These are phyloP conservation scores for Mallotus japonicus DNA, from an alignment of 441 rosid genomes.

Conservation along the genomic window DNA sequence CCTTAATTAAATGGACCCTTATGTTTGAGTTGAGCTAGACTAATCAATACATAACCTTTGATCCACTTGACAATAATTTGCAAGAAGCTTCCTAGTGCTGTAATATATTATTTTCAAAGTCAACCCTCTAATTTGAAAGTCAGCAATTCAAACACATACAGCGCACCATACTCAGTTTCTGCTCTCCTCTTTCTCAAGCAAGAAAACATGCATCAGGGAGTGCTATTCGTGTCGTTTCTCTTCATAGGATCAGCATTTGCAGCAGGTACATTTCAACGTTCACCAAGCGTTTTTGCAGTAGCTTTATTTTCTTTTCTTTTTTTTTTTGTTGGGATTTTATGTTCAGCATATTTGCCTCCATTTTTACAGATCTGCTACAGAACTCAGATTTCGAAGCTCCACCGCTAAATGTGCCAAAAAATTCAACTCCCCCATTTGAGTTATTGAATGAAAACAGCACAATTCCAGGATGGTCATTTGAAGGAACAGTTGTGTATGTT, in stretches of 20 bases:
- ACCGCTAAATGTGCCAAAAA: slow-evolving; percentile 33
- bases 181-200: slow-evolving; percentile 7
- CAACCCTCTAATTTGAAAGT: not conserved
- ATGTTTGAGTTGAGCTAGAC: too few species aligned
- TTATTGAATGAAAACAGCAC: slow-evolving; percentile 39
- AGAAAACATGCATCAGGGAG: not conserved
- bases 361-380: slow-evolving; percentile 41
- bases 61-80: too few species aligned
- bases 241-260: slow-evolving; percentile 5
- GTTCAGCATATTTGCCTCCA: slow-evolving; percentile 7
- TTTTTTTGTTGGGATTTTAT: not conserved
- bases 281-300: not conserved
- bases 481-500: slow-evolving; percentile 46
- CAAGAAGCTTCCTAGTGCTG: too few species aligned
- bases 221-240: not conserved
- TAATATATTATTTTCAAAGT: too few species aligned
- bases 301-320: not conserved
- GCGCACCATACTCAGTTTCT: not conserved
- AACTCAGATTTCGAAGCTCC: slow-evolving; percentile 60
- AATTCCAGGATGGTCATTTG: slow-evolving; percentile 54
- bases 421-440: slow-evolving; percentile 26
- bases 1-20: too few species aligned
- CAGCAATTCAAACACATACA: not conserved
- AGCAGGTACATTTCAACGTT: not conserved
- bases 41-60: too few species aligned